A percentile compares a stretch with the other conserved stretches of the same genome.
Conservation (phyloP, 2,329 filamentous ascomycete species). For the Aspergillus pseudotamarii region DNA sequence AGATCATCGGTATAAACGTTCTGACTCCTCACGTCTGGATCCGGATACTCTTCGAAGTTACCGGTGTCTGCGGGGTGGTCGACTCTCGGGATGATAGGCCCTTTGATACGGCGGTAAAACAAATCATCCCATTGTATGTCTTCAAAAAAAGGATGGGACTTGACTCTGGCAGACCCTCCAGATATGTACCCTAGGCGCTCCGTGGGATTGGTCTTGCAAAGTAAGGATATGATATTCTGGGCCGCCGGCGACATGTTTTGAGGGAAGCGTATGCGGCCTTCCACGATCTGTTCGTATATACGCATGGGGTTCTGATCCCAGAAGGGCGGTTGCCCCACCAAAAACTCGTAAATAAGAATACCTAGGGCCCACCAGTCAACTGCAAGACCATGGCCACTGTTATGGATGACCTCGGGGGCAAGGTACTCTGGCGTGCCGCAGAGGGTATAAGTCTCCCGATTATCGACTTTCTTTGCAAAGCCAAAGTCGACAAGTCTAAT, state of each 20-base stretch:
- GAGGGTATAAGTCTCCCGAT: conserved; percentile 64
- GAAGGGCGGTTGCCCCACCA: conserved; percentile 68
- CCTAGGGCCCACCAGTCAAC: conserved; percentile 73
- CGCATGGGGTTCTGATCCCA: conserved; percentile 72
- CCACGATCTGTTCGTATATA: conserved; percentile 69
- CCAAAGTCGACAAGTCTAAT: conserved; percentile 69
- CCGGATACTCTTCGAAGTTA: conserved; percentile 68
- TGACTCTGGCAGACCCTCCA: conserved; percentile 61
- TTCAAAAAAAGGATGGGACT: conserved; percentile 64
- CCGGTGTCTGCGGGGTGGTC: conserved; percentile 62
- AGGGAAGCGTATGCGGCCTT: conserved; percentile 64
- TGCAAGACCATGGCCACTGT: conserved; percentile 65
- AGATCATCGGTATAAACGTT: conserved; percentile 62
- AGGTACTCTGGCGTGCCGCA: conserved; percentile 70
- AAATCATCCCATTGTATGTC: conserved; percentile 65
- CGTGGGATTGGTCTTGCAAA: conserved; percentile 66
- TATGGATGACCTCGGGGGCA: conserved; percentile 68
- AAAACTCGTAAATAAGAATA: conserved; percentile 68
- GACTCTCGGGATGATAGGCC: conserved; percentile 65
- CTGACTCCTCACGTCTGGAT: conserved; percentile 53
- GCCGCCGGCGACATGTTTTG: conserved; percentile 61
- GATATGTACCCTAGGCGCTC: conserved; percentile 66
- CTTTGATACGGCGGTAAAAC: conserved; percentile 61
- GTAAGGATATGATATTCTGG: conserved; percentile 61
- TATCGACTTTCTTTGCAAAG: conserved; percentile 65